phyloP scores from a whole-genome alignment of 768 basidiomycete species.

The Termitomyces sp. region DNA sequence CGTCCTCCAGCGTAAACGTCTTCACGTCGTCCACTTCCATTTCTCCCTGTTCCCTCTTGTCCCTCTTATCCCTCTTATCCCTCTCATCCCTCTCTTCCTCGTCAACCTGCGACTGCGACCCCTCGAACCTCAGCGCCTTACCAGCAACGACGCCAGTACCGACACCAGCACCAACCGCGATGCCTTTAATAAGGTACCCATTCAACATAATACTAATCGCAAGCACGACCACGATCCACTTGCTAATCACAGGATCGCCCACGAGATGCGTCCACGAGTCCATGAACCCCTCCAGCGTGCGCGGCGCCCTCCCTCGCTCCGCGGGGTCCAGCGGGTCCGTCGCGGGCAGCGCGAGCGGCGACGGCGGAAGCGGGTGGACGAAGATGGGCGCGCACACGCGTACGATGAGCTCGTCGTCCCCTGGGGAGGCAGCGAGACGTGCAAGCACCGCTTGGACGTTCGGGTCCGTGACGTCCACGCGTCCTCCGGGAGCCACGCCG shows the following conservation, averaged over 20 bases:
- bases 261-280: constrained; percentile 85
- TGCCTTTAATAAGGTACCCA: constrained; percentile 87
- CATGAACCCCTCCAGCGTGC: constrained; percentile 82
- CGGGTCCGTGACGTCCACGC: constrained; percentile 68
- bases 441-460: constrained; percentile 52
- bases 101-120: constrained; percentile 14
- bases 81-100: constrained; percentile 11
- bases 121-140: constrained; percentile 14
- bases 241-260: constrained; percentile 89
- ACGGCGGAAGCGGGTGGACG: constrained; percentile 42
- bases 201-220: constrained; percentile 86
- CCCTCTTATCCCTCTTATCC: background rate
- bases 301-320: background rate
- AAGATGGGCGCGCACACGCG: constrained; percentile 59
- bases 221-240: constrained; percentile 90
- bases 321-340: constrained; percentile 14
- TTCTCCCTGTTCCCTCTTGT: background rate
- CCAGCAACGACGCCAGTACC: constrained; percentile 19
- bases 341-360: constrained; percentile 3
- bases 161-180: constrained; percentile 48
- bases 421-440: constrained; percentile 2
- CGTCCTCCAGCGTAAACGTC: constrained; percentile 51
- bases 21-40: background rate
- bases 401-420: constrained; percentile 42
- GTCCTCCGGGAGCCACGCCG: constrained; percentile 18